A percentile compares a stretch with the other conserved stretches of the same genome.
Conservation (phyloP, 306 rosid species). For the Dalbergia cultrata region DNA sequence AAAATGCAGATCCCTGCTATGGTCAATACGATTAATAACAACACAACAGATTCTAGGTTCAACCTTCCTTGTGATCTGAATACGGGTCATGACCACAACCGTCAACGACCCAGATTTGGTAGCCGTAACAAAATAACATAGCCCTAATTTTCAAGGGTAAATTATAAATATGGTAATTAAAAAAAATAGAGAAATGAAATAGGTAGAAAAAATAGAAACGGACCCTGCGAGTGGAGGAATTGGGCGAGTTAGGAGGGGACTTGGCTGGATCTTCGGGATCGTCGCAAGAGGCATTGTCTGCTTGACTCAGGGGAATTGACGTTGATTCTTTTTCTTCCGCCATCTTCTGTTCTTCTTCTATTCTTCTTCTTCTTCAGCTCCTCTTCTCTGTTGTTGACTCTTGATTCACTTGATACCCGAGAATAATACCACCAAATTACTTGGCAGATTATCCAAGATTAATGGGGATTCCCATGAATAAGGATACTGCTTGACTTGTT, state of each 20-base stretch:
- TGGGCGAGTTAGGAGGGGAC: slow-evolving; percentile 78
- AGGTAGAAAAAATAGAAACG: not conserved
- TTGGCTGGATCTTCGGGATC: slow-evolving; percentile 96
- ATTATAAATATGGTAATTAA: not conserved
- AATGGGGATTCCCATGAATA: not conserved
- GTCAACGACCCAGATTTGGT: not conserved
- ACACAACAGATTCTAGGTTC: not conserved
- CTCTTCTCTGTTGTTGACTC: too few species aligned
- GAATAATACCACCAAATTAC: not conserved
- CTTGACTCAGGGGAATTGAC: slow-evolving; percentile 87
- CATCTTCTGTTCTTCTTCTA: slow-evolving; percentile 50
- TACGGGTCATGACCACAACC: not conserved
- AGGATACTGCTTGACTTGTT: not conserved
- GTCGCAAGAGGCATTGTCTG: slow-evolving; percentile 62
- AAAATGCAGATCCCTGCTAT: not conserved
- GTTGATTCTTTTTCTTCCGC: slow-evolving; percentile 86
- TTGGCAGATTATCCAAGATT: not conserved
- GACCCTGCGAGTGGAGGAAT: slow-evolving; percentile 92
- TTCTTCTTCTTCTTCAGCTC: not conserved
- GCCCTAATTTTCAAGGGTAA: slow-evolving; percentile 31
- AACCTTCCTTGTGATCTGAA: not conserved
- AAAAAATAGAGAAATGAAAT: not conserved
- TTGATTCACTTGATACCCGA: too few species aligned
- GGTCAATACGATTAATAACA: slow-evolving; percentile 13
- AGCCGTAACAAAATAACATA: slow-evolving; percentile 7